Conservation (phyloP, 495 filamentous ascomycete genomes). For the Parathielavia appendiculata region DNA sequence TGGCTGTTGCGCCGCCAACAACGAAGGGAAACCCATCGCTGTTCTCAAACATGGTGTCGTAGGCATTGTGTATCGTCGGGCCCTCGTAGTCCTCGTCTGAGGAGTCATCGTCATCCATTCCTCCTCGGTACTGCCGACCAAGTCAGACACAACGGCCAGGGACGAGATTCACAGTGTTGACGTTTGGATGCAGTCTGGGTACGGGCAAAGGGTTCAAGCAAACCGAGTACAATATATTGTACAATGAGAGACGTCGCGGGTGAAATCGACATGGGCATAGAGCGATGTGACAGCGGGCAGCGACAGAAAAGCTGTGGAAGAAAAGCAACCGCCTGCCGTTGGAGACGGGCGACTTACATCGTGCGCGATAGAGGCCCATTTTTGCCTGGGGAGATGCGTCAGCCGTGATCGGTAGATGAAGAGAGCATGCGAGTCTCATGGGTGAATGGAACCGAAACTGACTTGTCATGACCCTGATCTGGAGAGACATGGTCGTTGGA, state of each 20-base stretch:
- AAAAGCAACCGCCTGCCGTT: neutral
- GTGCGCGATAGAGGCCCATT: constrained; percentile 41
- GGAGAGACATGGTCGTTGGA: constrained; percentile 32
- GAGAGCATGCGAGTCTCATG: neutral
- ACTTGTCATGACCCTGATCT: constrained; percentile 31
- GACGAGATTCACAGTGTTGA: neutral
- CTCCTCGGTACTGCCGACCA: constrained; percentile 35
- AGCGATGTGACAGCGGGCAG: neutral
- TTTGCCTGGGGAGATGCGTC: constrained; percentile 20
- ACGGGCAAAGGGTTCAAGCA: neutral
- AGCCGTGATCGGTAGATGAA: neutral
- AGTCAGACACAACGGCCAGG: constrained; percentile 13
- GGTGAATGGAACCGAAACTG: constrained; percentile 20
- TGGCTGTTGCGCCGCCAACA: constrained; percentile 45
- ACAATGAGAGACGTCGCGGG: neutral
- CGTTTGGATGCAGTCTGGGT: neutral
- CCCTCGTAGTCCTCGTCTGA: constrained; percentile 58
- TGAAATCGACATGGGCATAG: neutral
- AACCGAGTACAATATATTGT: too few relatives aligned
- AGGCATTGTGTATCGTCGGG: constrained; percentile 50
- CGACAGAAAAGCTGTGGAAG: neutral
- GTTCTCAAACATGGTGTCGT: constrained; percentile 50
- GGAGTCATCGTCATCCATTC: constrained; percentile 47
- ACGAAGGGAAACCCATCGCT: constrained; percentile 56
- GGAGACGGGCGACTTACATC: constrained; percentile 35